These are phyloP conservation scores for Lactifluus subvellereus DNA, from an alignment of 768 basidiomycete species.

Conservation along the genomic window DNA sequence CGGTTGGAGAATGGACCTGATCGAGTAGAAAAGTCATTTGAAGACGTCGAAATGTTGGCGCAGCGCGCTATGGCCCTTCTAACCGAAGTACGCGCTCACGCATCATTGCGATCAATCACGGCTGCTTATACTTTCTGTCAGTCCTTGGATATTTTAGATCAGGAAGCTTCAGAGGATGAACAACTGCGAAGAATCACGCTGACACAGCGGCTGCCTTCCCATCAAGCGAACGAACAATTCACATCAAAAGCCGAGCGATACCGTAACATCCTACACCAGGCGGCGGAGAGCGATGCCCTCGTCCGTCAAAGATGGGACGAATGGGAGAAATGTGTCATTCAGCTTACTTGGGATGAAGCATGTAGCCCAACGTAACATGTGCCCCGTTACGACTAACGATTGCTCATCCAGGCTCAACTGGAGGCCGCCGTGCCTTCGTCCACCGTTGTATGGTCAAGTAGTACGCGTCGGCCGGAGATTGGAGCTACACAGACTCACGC, in stretches of 20 bases:
- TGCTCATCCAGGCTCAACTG: conserved; percentile 47
- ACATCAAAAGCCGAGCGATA: conserved; percentile 68
- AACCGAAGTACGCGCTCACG: conserved; percentile 56
- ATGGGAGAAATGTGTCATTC: conserved; percentile 68
- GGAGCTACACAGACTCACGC: conserved; percentile 51
- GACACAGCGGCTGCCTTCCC: conserved; percentile 57
- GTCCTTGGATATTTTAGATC: conserved; percentile 88
- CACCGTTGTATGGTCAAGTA: conserved; percentile 21
- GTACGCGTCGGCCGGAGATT: conserved; percentile 3
- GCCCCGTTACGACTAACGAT: not conserved
- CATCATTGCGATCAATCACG: not conserved
- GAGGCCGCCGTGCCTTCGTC: conserved; percentile 67
- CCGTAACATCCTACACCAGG: conserved; percentile 63
- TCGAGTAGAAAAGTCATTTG: conserved; percentile 63
- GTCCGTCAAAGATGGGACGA: conserved; percentile 84
- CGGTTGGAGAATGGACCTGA: conserved; percentile 69
- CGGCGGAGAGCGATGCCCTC: conserved; percentile 65
- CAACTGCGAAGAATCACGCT: conserved; percentile 47
- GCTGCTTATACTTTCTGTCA: conserved; percentile 31
- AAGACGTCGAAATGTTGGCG: conserved; percentile 65
- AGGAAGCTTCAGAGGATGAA: conserved; percentile 84
- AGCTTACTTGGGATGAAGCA: conserved; percentile 66
- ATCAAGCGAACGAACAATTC: conserved; percentile 72
- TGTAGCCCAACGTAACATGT: not conserved
- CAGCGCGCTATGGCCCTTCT: conserved; percentile 55